These are phyloP conservation scores for Raffaelea ambrosiae DNA, from an alignment of 2,329 filamentous ascomycete genomes.

Conservation along the genomic window DNA sequence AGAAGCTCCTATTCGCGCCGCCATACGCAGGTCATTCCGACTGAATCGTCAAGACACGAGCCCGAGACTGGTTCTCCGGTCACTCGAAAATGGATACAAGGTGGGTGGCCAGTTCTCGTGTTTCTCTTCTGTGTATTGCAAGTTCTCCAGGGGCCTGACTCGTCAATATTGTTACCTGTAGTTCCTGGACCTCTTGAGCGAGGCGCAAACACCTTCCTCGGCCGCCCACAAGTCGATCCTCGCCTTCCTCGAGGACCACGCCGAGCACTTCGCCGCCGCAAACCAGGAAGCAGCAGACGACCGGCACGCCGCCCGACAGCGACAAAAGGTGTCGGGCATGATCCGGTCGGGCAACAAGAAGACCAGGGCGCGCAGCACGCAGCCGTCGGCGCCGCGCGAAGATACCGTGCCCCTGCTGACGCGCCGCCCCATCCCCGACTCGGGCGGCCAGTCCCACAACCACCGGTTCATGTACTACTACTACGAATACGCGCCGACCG, in stretches of 20 bases:
- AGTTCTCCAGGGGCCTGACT: not conserved
- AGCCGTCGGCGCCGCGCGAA: constrained; percentile 13
- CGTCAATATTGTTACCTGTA: not conserved
- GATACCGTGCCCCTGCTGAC: constrained; percentile 22
- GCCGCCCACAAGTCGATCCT: constrained; percentile 33
- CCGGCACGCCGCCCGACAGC: not conserved
- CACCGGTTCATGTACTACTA: not conserved
- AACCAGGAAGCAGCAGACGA: constrained; percentile 8
- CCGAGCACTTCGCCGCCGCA: constrained; percentile 5
- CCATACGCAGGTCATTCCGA: constrained; percentile 47
- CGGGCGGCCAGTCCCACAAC: constrained; percentile 11
- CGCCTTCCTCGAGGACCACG: constrained; percentile 25
- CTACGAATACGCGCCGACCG: constrained; percentile 35
- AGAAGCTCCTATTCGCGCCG: no score
- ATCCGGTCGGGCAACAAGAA: not conserved
- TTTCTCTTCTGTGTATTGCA: not conserved
- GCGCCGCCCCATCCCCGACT: constrained; percentile 12
- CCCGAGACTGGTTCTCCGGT: constrained; percentile 48
- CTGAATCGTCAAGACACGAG: constrained; percentile 51
- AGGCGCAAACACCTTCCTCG: constrained; percentile 27
- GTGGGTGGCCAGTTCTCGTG: constrained; percentile 23
- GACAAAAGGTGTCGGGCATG: not conserved
- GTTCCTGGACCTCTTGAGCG: constrained; percentile 23
- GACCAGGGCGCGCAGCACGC: not conserved
- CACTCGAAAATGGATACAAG: constrained; percentile 62